Evolutionary conservation across 2,329 filamentous ascomycete genomes (phyloP).

Genomic region (Fusarium tupiense): DNA sequence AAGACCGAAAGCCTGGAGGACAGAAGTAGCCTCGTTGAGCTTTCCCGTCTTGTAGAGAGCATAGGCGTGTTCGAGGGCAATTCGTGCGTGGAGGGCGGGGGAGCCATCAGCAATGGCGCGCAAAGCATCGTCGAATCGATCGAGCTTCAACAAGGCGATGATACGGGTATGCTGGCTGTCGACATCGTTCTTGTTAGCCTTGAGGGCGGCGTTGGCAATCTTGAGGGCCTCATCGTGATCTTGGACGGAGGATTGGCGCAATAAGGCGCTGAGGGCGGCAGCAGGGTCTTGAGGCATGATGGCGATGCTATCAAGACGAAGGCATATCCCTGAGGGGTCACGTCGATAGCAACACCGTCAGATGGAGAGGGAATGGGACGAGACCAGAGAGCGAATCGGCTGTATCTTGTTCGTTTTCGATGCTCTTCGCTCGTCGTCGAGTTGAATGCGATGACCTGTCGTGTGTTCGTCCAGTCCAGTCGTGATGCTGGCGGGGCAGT

Average conservation of each 20-base stretch:
- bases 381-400: not conserved
- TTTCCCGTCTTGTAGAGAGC: conserved; percentile 84
- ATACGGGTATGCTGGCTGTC: conserved; percentile 75
- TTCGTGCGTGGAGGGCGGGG: conserved; percentile 67
- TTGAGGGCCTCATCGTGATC: conserved; percentile 80
- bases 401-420: not conserved
- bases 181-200: conserved; percentile 66
- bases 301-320: conserved; percentile 30
- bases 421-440: conserved; percentile 5
- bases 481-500: conserved; percentile 43
- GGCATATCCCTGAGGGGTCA: conserved; percentile 37
- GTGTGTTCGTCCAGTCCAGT: conserved; percentile 24
- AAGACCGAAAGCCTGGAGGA: conserved; percentile 49
- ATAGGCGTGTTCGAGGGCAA: conserved; percentile 78
- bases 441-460: conserved; percentile 24
- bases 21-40: conserved; percentile 69
- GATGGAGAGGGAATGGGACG: not conserved
- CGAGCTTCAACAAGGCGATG: conserved; percentile 81
- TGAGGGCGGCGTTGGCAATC: conserved; percentile 69
- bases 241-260: conserved; percentile 65
- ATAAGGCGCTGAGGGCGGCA: conserved; percentile 62
- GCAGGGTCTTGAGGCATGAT: conserved; percentile 58
- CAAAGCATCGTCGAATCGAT: conserved; percentile 82
- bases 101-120: conserved; percentile 73
- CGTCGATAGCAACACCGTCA: not conserved